A percentile compares a stretch with the other conserved stretches of the same genome.
These are phyloP conservation scores for Tetraselmis striata DNA, from an alignment of 139 green algal species.

Conservation along the genomic window DNA sequence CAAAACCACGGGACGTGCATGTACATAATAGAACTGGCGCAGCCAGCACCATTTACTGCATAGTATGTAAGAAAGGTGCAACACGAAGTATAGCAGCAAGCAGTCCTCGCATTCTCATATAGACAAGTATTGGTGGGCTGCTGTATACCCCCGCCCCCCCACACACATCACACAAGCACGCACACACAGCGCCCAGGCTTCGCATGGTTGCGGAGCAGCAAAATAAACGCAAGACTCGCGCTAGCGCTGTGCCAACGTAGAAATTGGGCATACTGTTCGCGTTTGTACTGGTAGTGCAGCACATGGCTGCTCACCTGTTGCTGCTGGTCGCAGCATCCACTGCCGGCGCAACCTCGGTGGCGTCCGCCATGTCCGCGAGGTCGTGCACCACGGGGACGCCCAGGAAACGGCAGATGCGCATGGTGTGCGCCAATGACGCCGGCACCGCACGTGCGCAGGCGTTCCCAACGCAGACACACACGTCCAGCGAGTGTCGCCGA, in stretches of 20 bases:
- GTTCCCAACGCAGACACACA: neutral
- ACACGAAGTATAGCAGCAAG: neutral
- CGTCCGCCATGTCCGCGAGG: neutral
- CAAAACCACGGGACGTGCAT: neutral
- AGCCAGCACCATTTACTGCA: neutral
- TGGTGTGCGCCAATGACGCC: neutral
- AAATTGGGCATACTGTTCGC: neutral
- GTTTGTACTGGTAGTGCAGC: neutral
- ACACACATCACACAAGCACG: too few relatives aligned
- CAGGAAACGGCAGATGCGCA: neutral
- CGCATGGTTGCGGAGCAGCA: neutral
- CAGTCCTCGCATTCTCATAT: neutral
- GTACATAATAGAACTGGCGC: neutral
- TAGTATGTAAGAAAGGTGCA: neutral
- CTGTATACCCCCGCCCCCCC: too few relatives aligned
- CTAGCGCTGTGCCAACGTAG: neutral
- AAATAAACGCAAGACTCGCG: neutral
- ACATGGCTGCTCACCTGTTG: neutral
- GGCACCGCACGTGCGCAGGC: neutral
- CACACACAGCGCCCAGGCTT: neutral
- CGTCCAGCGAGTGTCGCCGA: neutral
- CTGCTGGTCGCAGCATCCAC: neutral
- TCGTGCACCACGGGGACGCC: neutral
- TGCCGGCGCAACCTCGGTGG: neutral
- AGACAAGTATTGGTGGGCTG: too few relatives aligned